Evolutionary conservation across 73 alveolate species (phyloP).

Genomic region (Paramecium primaurelia): DNA sequence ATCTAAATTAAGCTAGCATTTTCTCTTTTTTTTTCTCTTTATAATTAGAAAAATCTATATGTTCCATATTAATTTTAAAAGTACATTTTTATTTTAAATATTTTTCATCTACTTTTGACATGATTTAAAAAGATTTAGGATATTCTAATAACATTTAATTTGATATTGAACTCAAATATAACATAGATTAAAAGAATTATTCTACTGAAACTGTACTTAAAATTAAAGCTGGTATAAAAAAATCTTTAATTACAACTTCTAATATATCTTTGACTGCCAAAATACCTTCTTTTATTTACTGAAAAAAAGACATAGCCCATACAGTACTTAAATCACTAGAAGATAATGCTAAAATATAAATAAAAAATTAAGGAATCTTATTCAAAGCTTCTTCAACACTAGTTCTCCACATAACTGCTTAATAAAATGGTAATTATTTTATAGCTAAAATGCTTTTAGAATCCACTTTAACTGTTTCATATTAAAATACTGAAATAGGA

Average conservation of each 20-base stretch:
- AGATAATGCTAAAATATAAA: not conserved
- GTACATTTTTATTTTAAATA: not conserved
- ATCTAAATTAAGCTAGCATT: not conserved
- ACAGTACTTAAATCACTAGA: not conserved
- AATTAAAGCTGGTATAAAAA: not conserved
- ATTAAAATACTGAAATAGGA: not conserved
- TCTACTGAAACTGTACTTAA: not conserved
- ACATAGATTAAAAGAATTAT: not conserved
- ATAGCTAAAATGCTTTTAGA: not conserved
- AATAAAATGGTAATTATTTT: not conserved
- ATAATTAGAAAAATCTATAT: not conserved
- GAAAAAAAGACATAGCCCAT: not conserved
- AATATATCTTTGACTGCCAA: not conserved
- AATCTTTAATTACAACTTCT: not conserved
- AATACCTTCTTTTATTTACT: not conserved
- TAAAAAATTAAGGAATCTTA: not conserved
- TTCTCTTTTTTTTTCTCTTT: not conserved
- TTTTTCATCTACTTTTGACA: not conserved
- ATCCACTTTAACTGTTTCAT: not conserved
- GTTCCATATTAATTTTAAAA: not conserved
- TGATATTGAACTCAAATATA: not conserved
- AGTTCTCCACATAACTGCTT: not conserved
- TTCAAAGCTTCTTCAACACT: not conserved
- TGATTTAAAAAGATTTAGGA: not conserved
- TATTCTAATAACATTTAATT: not conserved